A percentile compares a stretch with the other conserved stretches of the same genome.
phyloP scores from a whole-genome alignment of 257 asterid genomes.

The Jacaranda mimosifolia region DNA sequence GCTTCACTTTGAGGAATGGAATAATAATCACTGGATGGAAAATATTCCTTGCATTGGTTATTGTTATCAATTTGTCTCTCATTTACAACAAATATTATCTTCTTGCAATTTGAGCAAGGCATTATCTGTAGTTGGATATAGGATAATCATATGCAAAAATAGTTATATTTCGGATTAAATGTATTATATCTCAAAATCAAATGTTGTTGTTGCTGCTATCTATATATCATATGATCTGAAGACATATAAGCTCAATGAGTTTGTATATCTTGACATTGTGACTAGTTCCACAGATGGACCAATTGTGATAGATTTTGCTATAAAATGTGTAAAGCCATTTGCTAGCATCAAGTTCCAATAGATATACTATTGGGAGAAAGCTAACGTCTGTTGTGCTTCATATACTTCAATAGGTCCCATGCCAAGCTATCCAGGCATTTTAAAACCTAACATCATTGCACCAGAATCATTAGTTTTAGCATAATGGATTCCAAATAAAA shows the following conservation, averaged over 20 bases:
- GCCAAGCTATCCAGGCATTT: constrained; percentile 40
- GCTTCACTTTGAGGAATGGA: constrained; percentile 47
- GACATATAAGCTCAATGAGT: constrained; percentile 18
- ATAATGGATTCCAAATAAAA: constrained; percentile 42
- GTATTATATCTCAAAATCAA: constrained; percentile 29
- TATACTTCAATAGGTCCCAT: constrained; percentile 59
- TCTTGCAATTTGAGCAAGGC: constrained; percentile 38
- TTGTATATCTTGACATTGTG: constrained; percentile 39
- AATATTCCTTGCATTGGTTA: constrained; percentile 46
- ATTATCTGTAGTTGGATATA: constrained; percentile 6
- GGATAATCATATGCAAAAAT: constrained; percentile 40
- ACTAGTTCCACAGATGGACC: constrained; percentile 27
- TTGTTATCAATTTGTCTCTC: constrained; percentile 36
- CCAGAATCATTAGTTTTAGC: constrained; percentile 53
- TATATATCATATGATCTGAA: constrained; percentile 35
- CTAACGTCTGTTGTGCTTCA: constrained; percentile 45
- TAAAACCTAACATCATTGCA: constrained; percentile 57
- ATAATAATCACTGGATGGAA: constrained; percentile 40
- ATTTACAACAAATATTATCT: constrained; percentile 44
- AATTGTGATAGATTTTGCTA: constrained; percentile 36
- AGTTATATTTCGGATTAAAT: constrained; percentile 26
- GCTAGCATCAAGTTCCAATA: constrained; percentile 49
- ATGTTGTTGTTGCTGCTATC: constrained; percentile 40
- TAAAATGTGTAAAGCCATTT: neutral
- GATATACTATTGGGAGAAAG: constrained; percentile 38